phyloP scores from a whole-genome alignment of 2,329 filamentous ascomycete genomes.

The Aspergillus candidus region DNA sequence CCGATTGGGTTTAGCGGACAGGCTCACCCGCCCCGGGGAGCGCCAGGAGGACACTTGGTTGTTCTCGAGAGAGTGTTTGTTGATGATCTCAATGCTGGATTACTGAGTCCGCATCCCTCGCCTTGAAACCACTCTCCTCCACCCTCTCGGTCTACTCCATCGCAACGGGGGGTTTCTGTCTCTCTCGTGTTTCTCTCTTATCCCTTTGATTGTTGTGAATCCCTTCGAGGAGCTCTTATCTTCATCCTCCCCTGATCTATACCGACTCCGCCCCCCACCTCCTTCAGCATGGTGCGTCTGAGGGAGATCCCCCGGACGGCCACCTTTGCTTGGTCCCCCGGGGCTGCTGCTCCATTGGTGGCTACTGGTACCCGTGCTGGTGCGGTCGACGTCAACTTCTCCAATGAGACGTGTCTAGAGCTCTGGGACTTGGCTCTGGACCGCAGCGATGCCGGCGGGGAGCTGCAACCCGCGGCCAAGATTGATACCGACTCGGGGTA shows the following conservation, averaged over 20 bases:
- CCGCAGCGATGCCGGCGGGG: conserved; percentile 65
- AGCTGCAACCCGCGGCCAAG: conserved; percentile 78
- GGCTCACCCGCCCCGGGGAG: conserved; percentile 21
- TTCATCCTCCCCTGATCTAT: conserved; percentile 18
- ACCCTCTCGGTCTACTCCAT: conserved; percentile 24
- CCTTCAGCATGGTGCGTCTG: conserved; percentile 76
- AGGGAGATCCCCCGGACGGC: conserved; percentile 95
- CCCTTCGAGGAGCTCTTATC: conserved; percentile 6
- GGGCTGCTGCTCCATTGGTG: conserved; percentile 68
- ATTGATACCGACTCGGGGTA: conserved; percentile 88
- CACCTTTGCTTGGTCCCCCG: conserved; percentile 94
- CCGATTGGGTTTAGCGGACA: conserved; percentile 24
- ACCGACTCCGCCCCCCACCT: conserved; percentile 14
- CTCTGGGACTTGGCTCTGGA: conserved; percentile 90
- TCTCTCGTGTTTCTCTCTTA: conserved; percentile 13
- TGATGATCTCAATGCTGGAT: conserved; percentile 7
- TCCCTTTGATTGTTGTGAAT: conserved; percentile 12
- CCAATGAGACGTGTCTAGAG: conserved; percentile 92
- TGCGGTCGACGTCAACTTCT: conserved; percentile 94
- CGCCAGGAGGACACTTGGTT: conserved; percentile 39
- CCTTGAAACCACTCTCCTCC: conserved; percentile 16
- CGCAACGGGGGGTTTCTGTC: conserved; percentile 22
- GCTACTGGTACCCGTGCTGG: conserved; percentile 92
- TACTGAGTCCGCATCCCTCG: conserved; percentile 17
- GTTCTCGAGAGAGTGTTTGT: conserved; percentile 2